Conservation (phyloP, 1,284 basidiomycete species). For the Paramarasmius palmivorus region DNA sequence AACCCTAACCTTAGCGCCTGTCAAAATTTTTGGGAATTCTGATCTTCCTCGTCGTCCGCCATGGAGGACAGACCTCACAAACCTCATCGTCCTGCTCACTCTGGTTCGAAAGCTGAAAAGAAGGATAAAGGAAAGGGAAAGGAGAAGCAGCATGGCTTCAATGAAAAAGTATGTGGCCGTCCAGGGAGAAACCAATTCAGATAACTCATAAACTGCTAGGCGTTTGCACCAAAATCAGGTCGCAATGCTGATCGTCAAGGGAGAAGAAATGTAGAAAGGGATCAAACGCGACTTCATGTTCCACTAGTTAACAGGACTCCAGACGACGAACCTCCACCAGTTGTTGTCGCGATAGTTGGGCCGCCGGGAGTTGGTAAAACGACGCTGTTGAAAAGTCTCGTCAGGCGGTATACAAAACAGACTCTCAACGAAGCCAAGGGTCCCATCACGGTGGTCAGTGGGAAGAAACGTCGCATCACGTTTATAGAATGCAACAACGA, state of each 20-base stretch:
- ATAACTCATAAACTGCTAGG: conserved; percentile 43
- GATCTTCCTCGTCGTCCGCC: not conserved
- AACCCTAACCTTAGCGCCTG: not conserved
- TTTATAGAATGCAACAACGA: conserved; percentile 99
- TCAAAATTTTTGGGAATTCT: not conserved
- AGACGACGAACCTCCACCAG: conserved; percentile 89
- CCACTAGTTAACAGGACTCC: conserved; percentile 95
- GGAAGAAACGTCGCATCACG: conserved; percentile 91
- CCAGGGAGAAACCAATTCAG: not conserved
- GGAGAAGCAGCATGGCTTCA: conserved; percentile 75
- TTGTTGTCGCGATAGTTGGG: conserved; percentile 96
- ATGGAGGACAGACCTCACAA: conserved; percentile 79
- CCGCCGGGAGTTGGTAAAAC: conserved; percentile 98
- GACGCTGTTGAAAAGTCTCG: conserved; percentile 90
- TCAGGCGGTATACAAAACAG: conserved; percentile 94
- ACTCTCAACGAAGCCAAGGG: conserved; percentile 90
- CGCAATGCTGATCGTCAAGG: conserved; percentile 87
- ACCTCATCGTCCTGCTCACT: conserved; percentile 71
- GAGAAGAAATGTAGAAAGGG: conserved; percentile 88
- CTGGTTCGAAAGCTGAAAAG: conserved; percentile 76
- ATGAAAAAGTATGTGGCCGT: conserved; percentile 78
- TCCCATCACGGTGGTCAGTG: conserved; percentile 92
- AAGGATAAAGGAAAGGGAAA: conserved; percentile 75
- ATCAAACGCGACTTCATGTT: conserved; percentile 95
- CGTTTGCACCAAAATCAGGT: conserved; percentile 93